Evolutionary conservation across 23 red algal species (phyloP), one percentile per base, ranked within the genome.

Genomic region (Gracilariopsis chorda): DNA sequence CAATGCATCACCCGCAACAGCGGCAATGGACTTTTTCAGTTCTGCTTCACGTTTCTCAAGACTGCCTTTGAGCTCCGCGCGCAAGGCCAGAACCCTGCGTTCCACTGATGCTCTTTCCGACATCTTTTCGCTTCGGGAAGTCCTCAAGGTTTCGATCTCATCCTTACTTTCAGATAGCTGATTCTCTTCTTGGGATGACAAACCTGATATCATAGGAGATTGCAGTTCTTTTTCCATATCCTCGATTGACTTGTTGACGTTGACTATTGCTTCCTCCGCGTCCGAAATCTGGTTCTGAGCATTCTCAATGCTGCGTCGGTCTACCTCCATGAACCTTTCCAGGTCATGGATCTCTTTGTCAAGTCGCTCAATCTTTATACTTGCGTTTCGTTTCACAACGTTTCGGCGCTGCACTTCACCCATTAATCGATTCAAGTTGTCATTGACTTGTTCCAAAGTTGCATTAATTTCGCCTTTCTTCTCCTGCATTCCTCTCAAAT

Each of bases 331-430:
- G 56, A 86, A 94, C 13, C 73, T 36, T 46, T 72, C 60, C 0
- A 78, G 25, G 37, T 67, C 56, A 23, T 44, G 62, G 23, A 84
- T 65, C 40, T 94, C 91, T 23, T 64, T 69, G 30, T 51, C 58
- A 9, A 86, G 27, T 35, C 80, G 53, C 13, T 27, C 61, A 20
- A 78, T 61, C 60, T 19, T 86, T 6, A 80, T 52, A 30, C 48
- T 68, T 10, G 86, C 44, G 17, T 47, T 59, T 32, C 86, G 68
- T 21, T 84, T 37, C 7, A 71, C 58, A 58, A 76, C 75, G 28
- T 82, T 77, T 10, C 67, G 78, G 10, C 83, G 75, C 76, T 95
- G 85, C 36, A 95, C 42, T 63, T 95, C 85, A n/a, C 85, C 82
- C 36, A 95, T 39, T 23, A 93, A 29, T 72, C 42, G 19, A 34